These are phyloP conservation scores for Coniochaeta pulveracea DNA, from an alignment of 2,329 filamentous ascomycete genomes.

Conservation along the genomic window DNA sequence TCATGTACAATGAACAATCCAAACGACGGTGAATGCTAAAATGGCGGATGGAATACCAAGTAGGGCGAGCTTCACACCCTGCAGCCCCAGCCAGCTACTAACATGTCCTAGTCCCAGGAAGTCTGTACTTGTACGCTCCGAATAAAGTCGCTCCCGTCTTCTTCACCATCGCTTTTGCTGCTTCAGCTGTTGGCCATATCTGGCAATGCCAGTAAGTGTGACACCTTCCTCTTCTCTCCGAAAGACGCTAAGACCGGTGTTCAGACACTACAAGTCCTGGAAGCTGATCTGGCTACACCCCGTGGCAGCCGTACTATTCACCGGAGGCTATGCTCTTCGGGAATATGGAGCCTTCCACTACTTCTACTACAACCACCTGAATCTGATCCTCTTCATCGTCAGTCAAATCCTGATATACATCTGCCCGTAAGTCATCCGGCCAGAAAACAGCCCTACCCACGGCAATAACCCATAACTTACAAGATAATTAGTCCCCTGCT, in stretches of 20 bases:
- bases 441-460: not conserved
- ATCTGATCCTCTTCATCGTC: constrained; percentile 29
- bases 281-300: constrained; percentile 28
- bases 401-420: constrained; percentile 30
- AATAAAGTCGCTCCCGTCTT: constrained; percentile 5
- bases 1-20: too few relatives aligned
- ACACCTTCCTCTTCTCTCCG: not conserved
- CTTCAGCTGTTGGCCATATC: not conserved
- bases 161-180: constrained; percentile 3
- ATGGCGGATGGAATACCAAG: not conserved
- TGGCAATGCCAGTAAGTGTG: constrained; percentile 6
- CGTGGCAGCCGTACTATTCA: constrained; percentile 28
- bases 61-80: too few relatives aligned
- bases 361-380: constrained; percentile 19
- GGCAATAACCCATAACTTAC: not conserved
- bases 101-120: constrained; percentile 11
- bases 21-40: too few relatives aligned
- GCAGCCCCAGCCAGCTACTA: constrained; percentile 20
- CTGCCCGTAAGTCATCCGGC: constrained; percentile 21
- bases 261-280: constrained; percentile 28
- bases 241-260: not conserved
- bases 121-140: constrained; percentile 6
- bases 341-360: constrained; percentile 30
- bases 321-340: constrained; percentile 31
- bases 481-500: constrained; percentile 40